Evolutionary conservation across 2,329 filamentous ascomycete genomes (phyloP), one percentile per base, ranked within the genome.

Genomic region (Chaetomium sp.): DNA sequence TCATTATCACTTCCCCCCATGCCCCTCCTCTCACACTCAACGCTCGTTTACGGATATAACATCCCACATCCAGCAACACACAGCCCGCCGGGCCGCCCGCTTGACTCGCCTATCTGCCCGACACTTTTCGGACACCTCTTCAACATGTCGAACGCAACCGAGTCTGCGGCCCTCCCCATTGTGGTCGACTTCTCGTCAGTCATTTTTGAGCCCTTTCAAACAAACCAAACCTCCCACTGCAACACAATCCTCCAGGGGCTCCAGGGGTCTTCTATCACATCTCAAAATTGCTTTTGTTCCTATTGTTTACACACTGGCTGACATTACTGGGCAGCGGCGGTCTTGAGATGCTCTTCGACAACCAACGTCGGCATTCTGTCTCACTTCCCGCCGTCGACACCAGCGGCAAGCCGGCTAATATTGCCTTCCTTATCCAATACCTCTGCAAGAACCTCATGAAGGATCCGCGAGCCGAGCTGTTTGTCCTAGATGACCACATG

Each of bases 321-420:
- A 35, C 21, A 49, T 25, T 27, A 9, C 9, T 49, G 38, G 57
- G 54, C 71, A 93, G 95, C 69, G 95, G 95, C 67, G 95, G 95
- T 25, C 85, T 99, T 21, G 95, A 99, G 79, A 90, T 97, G 80
- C 88, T 99, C 69, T 99, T 99, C 79, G 87, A 89, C 35, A 90
- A 97, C 75, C 82, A 92, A 78, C 86, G 89, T 63, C 90, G 87
- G 71, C 91, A 94, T 75, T 79, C 82, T 25, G 75, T 99, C 54
- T 78, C 82, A 3, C 77, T 98, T 50, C 92, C 94, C 23, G 78
- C 84, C 33, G 82, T 74, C 62, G 84, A 88, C 72, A 78, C 83
- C 60, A 79, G 85, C 66, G 88, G 87, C 57, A 79, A 81, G 63
- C 82, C 86, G 10, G 80, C 87, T 60, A 95, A 85, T 58, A 86